phyloP scores from a whole-genome alignment of 2,329 filamentous ascomycete genomes.

The Chalaropsis thielavioides region DNA sequence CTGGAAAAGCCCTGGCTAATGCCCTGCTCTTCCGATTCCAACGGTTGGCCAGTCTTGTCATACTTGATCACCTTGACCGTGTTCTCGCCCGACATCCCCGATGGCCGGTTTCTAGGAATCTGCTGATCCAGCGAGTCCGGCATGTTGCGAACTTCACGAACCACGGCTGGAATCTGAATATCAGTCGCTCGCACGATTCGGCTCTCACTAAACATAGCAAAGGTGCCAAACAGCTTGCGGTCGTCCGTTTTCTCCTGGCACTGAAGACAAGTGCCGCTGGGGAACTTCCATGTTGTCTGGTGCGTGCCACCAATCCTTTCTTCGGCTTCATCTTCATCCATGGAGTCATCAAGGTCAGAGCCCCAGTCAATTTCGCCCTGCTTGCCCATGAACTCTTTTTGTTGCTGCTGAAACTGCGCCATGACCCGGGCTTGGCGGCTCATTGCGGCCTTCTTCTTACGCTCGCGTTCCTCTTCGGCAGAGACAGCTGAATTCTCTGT shows the following conservation, averaged over 20 bases:
- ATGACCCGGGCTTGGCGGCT: constrained; percentile 88
- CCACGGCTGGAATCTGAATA: constrained; percentile 63
- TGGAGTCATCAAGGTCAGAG: constrained; percentile 55
- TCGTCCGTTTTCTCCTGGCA: constrained; percentile 96
- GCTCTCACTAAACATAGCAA: constrained; percentile 77
- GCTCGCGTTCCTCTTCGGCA: constrained; percentile 58
- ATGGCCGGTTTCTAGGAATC: constrained; percentile 69
- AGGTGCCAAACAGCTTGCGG: constrained; percentile 76
- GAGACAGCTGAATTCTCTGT: constrained; percentile 30
- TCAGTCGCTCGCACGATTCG: constrained; percentile 77
- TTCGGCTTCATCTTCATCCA: constrained; percentile 50
- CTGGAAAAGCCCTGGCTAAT: constrained; percentile 81
- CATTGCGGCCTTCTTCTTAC: constrained; percentile 79
- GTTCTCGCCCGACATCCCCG: constrained; percentile 83
- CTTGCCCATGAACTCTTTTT: constrained; percentile 83
- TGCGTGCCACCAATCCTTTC: constrained; percentile 42
- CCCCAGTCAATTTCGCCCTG: constrained; percentile 73
- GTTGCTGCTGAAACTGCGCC: constrained; percentile 96
- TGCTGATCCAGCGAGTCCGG: constrained; percentile 74
- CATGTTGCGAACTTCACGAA: constrained; percentile 66
- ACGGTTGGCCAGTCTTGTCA: constrained; percentile 53
- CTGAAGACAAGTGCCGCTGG: constrained; percentile 81
- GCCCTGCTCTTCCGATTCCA: constrained; percentile 61
- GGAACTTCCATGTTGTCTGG: constrained; percentile 69
- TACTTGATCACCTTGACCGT: constrained; percentile 62